Evolutionary conservation across 2,329 filamentous ascomycete genomes (phyloP).

Genomic region (Neoscytalidium dimidiatum): DNA sequence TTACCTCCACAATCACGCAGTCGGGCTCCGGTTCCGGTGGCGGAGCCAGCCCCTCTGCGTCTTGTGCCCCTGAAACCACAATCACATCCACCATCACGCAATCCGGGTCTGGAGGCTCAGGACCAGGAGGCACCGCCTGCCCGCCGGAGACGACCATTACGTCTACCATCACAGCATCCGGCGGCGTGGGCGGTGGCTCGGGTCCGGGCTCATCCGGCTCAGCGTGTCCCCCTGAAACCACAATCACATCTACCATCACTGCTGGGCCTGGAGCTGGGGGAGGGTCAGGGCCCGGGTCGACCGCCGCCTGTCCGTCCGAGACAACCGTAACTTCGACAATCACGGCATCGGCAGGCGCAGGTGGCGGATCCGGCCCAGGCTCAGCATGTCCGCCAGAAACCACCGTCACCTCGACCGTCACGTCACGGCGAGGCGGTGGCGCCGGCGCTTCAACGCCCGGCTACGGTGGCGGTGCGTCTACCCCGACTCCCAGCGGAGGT

Average conservation of each 20-base stretch:
- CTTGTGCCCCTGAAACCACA: neutral
- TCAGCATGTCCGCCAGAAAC: neutral
- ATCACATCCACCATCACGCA: neutral
- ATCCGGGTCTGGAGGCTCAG: neutral
- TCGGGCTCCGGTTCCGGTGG: neutral
- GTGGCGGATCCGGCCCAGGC: neutral
- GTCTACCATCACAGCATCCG: neutral
- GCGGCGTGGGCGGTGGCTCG: neutral
- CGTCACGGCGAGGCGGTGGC: neutral
- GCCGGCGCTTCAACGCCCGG: too few relatives aligned
- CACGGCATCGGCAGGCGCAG: neutral
- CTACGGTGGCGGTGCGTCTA: neutral
- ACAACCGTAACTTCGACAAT: neutral
- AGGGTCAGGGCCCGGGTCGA: neutral
- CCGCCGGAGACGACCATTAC: neutral
- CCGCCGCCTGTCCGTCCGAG: neutral
- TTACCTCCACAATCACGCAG: neutral
- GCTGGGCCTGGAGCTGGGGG: neutral
- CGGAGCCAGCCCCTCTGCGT: neutral
- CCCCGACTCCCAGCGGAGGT: neutral
- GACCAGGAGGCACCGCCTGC: neutral
- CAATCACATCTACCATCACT: neutral
- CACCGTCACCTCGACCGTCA: constrained; percentile 1
- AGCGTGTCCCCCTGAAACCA: neutral
- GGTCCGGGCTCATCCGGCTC: neutral